A percentile compares a stretch with the other conserved stretches of the same genome.
Evolutionary conservation across 169 alveolate genomes (phyloP).

Genomic region (Perkinsus marinus): DNA sequence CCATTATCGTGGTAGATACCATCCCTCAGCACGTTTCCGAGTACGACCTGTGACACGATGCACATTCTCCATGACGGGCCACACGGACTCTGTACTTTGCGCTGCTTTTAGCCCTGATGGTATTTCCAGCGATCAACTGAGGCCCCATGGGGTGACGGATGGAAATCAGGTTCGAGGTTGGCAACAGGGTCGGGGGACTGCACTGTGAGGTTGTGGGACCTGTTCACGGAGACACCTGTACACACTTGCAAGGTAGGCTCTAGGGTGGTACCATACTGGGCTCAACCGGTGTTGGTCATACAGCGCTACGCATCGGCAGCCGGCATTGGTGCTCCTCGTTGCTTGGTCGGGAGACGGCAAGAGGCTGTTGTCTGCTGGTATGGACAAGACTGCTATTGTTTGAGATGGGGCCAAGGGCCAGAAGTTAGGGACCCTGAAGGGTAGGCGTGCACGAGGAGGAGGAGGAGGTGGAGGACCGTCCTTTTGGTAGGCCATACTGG

Average conservation of each 20-base stretch:
- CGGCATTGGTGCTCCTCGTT: slow-evolving; percentile 74
- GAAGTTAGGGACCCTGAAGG: neutral
- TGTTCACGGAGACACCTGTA: slow-evolving; percentile 74
- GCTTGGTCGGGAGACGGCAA: slow-evolving; percentile 76
- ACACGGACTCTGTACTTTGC: slow-evolving; percentile 69
- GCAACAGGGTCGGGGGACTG: slow-evolving; percentile 34
- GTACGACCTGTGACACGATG: slow-evolving; percentile 76
- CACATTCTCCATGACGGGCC: slow-evolving; percentile 74
- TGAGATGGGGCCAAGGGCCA: slow-evolving; percentile 47
- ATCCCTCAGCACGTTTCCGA: slow-evolving; percentile 44
- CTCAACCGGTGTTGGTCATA: no score
- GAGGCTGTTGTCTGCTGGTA: slow-evolving; percentile 71
- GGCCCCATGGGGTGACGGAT: neutral
- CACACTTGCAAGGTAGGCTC: slow-evolving; percentile 28
- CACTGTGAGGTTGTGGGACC: slow-evolving; percentile 74
- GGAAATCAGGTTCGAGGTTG: neutral
- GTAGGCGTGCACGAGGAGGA: neutral
- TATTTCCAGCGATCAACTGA: no score
- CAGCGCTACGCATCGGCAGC: no score
- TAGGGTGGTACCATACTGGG: neutral
- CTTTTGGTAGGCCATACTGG: neutral
- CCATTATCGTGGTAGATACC: slow-evolving; percentile 13
- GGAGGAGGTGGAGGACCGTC: neutral
- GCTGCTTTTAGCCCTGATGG: slow-evolving; percentile 79
- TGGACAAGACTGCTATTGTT: slow-evolving; percentile 49